Evolutionary conservation across 2,329 filamentous ascomycete genomes (phyloP).

Genomic region (Sclerotinia trifoliorum): DNA sequence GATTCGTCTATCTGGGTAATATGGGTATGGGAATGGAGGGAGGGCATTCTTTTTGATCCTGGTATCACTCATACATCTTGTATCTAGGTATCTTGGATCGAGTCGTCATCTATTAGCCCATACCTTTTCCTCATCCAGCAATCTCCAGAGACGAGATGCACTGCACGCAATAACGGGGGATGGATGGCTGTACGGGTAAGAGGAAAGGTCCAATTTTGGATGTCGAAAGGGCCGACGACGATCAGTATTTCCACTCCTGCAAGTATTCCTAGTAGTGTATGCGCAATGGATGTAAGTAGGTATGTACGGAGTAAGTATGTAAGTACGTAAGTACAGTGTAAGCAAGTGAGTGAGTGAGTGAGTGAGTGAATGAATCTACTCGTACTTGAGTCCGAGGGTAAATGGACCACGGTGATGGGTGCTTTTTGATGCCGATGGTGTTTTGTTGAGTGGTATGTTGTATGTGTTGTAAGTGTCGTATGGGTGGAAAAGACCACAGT

Average conservation of each 20-base stretch:
- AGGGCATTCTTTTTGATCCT: neutral
- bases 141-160: neutral
- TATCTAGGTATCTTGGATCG: neutral
- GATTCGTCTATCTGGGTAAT: neutral
- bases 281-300: neutral
- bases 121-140: neutral
- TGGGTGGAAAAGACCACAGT: neutral
- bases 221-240: slow-evolving; percentile 10
- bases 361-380: too few species aligned
- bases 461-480: neutral
- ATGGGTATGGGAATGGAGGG: neutral
- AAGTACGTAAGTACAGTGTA: too few species aligned
- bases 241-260: slow-evolving; percentile 13
- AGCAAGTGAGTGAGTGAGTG: too few species aligned
- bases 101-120: neutral
- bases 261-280: neutral
- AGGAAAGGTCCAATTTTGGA: neutral
- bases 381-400: neutral
- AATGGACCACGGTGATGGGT: neutral
- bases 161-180: neutral
- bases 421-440: neutral
- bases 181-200: neutral
- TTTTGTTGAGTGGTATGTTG: neutral
- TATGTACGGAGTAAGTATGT: neutral
- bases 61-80: neutral